Percentiles rank a stretch among this genome's conserved stretches.
phyloP scores from a whole-genome alignment of 2,329 filamentous ascomycete genomes.

The Dendrostoma leiphaemia region DNA sequence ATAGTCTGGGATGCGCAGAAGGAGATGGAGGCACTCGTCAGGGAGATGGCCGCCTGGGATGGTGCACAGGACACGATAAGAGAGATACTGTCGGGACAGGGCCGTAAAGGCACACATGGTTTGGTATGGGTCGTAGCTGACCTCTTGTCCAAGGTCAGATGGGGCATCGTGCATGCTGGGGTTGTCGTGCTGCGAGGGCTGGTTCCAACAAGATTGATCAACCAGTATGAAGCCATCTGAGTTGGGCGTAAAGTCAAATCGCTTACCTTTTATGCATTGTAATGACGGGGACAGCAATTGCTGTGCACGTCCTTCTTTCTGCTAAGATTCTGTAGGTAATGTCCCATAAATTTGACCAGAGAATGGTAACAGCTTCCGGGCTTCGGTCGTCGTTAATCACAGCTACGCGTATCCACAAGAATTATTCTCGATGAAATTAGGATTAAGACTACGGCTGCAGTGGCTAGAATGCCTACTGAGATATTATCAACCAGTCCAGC shows the following conservation, averaged over 20 bases:
- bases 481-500: slow-evolving; percentile 8
- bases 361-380: no score
- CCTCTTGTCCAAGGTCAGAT: slow-evolving; percentile 54
- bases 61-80: slow-evolving; percentile 28
- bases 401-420: no score
- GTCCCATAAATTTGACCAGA: no score
- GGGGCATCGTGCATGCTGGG: slow-evolving; percentile 61
- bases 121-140: slow-evolving; percentile 55
- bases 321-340: no score
- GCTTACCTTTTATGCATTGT: no score
- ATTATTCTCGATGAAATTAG: no score
- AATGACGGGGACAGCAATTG: no score
- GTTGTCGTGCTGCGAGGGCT: slow-evolving; percentile 51
- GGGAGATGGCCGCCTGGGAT: slow-evolving; percentile 33
- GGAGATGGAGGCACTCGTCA: slow-evolving; percentile 45
- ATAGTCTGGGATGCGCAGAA: slow-evolving; percentile 48
- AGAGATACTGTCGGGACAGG: slow-evolving; percentile 34
- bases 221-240: slow-evolving; percentile 26
- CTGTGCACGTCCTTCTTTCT: no score
- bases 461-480: no score
- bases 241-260: no score
- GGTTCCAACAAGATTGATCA: slow-evolving; percentile 29
- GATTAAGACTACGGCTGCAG: no score
- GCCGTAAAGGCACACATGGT: slow-evolving; percentile 48
- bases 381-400: no score